A percentile compares a stretch with the other conserved stretches of the same genome.
phyloP scores from a whole-genome alignment of 2,329 filamentous ascomycete species.

The Aureobasidium leucospermi region DNA sequence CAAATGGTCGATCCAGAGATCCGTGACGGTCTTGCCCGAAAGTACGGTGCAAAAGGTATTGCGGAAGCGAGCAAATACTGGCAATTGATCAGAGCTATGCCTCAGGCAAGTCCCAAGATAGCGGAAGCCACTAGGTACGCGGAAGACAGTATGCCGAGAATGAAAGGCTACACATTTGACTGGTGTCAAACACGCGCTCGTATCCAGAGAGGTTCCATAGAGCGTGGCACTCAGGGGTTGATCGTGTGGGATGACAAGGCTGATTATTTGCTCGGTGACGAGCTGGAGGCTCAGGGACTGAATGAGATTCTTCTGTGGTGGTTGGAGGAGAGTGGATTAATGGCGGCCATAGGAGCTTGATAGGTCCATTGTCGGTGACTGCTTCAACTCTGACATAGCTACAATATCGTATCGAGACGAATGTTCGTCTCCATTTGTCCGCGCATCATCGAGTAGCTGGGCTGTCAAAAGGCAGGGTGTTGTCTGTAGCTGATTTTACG shows the following conservation, averaged over 20 bases:
- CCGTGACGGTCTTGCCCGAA: background rate
- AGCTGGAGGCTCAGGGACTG: background rate
- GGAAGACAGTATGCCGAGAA: background rate
- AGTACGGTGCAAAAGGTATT: background rate
- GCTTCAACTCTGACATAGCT: background rate
- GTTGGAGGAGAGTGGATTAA: background rate
- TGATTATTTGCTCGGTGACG: background rate
- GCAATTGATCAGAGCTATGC: background rate
- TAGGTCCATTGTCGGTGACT: background rate
- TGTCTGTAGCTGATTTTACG: too few species aligned
- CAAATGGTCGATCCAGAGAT: background rate
- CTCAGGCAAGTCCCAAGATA: background rate
- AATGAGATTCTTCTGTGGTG: background rate
- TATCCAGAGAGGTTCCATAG: background rate
- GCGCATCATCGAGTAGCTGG: too few species aligned
- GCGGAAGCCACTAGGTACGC: background rate
- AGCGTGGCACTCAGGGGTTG: background rate
- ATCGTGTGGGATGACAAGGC: background rate
- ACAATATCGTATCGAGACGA: too few species aligned
- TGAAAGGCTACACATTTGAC: background rate
- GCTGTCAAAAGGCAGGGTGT: too few species aligned
- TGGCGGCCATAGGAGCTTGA: background rate
- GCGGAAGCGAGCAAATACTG: background rate
- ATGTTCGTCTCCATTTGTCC: too few species aligned
- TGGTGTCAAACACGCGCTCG: background rate